A percentile compares a stretch with the other conserved stretches of the same genome.
These are phyloP conservation scores for Lecanosticta acicola DNA, from an alignment of 2,329 filamentous ascomycete genomes.

Conservation along the genomic window DNA sequence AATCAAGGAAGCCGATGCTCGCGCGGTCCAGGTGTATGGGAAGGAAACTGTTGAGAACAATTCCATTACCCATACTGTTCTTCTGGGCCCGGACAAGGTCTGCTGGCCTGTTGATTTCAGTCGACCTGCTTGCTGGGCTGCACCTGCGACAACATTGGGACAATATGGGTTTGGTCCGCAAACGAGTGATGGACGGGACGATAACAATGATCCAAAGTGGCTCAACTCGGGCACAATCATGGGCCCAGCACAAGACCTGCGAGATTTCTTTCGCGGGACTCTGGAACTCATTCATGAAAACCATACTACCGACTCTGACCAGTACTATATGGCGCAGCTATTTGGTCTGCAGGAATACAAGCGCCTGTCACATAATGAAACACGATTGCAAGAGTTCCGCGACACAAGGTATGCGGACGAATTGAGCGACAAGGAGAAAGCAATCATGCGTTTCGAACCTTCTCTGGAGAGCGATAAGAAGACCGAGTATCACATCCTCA, in stretches of 20 bases:
- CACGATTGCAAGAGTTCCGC: slow-evolving; percentile 19
- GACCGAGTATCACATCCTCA: slow-evolving; percentile 21
- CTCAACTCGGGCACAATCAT: slow-evolving; percentile 46
- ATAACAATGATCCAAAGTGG: slow-evolving; percentile 43
- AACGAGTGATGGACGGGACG: slow-evolving; percentile 36
- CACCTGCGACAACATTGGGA: slow-evolving; percentile 23
- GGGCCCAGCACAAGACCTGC: slow-evolving; percentile 30
- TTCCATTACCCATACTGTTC: slow-evolving; percentile 27
- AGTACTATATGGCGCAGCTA: slow-evolving; percentile 47
- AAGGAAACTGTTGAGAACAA: slow-evolving; percentile 32
- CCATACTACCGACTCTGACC: slow-evolving; percentile 31
- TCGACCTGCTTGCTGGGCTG: slow-evolving; percentile 30
- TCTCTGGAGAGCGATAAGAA: slow-evolving; percentile 17
- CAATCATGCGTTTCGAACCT: slow-evolving; percentile 30
- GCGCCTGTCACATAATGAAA: slow-evolving; percentile 1
- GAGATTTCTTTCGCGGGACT: slow-evolving; percentile 40
- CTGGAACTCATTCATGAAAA: slow-evolving; percentile 35
- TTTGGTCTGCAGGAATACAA: slow-evolving; percentile 50
- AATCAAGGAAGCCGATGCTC: slow-evolving; percentile 37
- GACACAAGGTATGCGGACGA: slow-evolving; percentile 31
- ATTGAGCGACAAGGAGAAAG: slow-evolving; percentile 28
- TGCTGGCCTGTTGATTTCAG: slow-evolving; percentile 30
- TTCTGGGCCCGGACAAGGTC: slow-evolving; percentile 32
- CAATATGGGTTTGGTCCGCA: slow-evolving; percentile 43
- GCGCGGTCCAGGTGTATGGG: slow-evolving; percentile 25